Percentiles rank a stretch among this genome's conserved stretches.
phyloP scores from a whole-genome alignment of 495 filamentous ascomycete genomes.

The Aspergillus olivimuriae region DNA sequence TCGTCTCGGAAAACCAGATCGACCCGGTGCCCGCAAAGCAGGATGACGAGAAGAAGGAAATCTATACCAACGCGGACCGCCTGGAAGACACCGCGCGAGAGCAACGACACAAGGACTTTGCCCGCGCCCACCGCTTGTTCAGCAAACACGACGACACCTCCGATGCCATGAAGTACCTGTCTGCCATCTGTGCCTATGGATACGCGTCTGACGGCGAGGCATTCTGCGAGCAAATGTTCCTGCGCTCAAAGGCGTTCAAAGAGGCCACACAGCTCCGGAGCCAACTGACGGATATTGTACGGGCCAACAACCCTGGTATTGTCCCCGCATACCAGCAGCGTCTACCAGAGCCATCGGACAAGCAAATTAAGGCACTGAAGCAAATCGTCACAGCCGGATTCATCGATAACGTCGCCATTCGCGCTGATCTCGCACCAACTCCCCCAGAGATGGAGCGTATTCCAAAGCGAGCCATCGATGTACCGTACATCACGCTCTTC shows the following conservation, averaged over 20 bases:
- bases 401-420: conserved; percentile 92
- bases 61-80: conserved; percentile 60
- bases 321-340: conserved; percentile 51
- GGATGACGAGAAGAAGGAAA: conserved; percentile 26
- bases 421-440: conserved; percentile 72
- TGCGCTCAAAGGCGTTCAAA: conserved; percentile 75
- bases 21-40: conserved; percentile 42
- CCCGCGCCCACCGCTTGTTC: conserved; percentile 69
- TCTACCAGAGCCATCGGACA: conserved; percentile 61
- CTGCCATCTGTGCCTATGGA: conserved; percentile 75
- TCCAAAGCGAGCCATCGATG: conserved; percentile 75
- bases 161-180: conserved; percentile 87
- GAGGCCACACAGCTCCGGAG: conserved; percentile 76
- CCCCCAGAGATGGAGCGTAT: conserved; percentile 66
- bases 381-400: conserved; percentile 91
- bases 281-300: conserved; percentile 77
- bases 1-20: conserved; percentile 77
- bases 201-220: conserved; percentile 61
- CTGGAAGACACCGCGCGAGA: conserved; percentile 61
- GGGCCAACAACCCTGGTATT: conserved; percentile 64
- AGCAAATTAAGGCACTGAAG: conserved; percentile 74
- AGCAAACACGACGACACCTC: conserved; percentile 73
- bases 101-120: conserved; percentile 61
- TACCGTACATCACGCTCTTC: conserved; percentile 85
- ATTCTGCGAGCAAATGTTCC: conserved; percentile 78